These are phyloP conservation scores for Hamamelis virginiana DNA, from an alignment of 164 flowering plant species.

Conservation along the genomic window DNA sequence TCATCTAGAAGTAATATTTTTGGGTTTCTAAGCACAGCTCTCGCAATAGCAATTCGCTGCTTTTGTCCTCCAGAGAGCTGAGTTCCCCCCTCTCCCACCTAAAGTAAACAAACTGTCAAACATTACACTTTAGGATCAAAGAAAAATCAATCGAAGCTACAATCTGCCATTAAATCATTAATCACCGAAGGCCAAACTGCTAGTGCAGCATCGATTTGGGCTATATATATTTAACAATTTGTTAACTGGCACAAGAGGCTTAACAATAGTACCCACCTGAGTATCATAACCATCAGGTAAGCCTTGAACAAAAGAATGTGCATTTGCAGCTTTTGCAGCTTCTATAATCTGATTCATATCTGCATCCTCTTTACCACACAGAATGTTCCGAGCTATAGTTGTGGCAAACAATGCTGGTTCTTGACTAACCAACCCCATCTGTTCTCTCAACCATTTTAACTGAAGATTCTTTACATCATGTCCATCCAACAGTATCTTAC, in stretches of 20 bases:
- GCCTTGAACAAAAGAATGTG: slow-evolving; percentile 60
- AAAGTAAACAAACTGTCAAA: slow-evolving; percentile 10
- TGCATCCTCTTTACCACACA: slow-evolving; percentile 67
- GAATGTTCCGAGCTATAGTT: slow-evolving; percentile 59
- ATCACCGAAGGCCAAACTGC: too few relatives aligned
- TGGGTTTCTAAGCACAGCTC: slow-evolving; percentile 65
- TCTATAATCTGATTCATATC: slow-evolving; percentile 47
- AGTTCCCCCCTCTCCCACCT: slow-evolving; percentile 77
- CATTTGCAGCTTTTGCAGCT: slow-evolving; percentile 78
- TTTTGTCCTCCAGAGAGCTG: slow-evolving; percentile 74
- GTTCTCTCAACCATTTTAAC: slow-evolving; percentile 71
- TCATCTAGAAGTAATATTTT: slow-evolving; percentile 68
- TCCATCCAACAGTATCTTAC: slow-evolving; percentile 65
- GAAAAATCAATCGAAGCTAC: neutral
- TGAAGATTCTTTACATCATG: slow-evolving; percentile 54
- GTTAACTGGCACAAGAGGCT: neutral
- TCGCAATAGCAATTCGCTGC: slow-evolving; percentile 68
- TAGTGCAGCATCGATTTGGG: neutral
- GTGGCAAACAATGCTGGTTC: slow-evolving; percentile 82
- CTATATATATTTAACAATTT: neutral
- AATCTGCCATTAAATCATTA: too few relatives aligned
- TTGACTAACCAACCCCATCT: slow-evolving; percentile 85
- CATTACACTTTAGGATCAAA: slow-evolving; percentile 1
- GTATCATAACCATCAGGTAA: slow-evolving; percentile 70
- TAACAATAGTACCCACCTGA: slow-evolving; percentile 43